These are phyloP conservation scores for Diaporthe ilicicola DNA, from an alignment of 2,329 filamentous ascomycete species.

Conservation along the genomic window DNA sequence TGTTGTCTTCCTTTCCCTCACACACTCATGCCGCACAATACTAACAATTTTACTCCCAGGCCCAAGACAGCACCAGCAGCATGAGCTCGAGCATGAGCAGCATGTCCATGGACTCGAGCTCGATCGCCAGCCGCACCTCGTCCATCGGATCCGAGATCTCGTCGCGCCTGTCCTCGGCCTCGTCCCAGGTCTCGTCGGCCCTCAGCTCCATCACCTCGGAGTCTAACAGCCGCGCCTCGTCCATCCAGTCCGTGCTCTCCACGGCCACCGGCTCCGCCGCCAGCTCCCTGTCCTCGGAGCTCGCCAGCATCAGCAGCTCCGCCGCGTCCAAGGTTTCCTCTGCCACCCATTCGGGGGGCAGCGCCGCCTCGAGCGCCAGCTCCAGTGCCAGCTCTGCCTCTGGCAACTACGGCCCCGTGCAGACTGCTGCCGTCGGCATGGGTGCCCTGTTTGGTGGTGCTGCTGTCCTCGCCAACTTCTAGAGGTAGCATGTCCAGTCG, in stretches of 20 bases:
- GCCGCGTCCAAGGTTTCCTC: conserved; percentile 30
- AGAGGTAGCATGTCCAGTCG: conserved; percentile 35
- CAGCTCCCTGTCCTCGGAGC: conserved; percentile 26
- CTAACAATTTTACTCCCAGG: neutral
- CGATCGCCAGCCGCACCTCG: conserved; percentile 22
- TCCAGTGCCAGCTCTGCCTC: conserved; percentile 25
- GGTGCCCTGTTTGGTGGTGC: conserved; percentile 58
- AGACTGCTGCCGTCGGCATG: conserved; percentile 53
- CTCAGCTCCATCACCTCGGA: conserved; percentile 38
- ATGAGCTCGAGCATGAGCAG: conserved; percentile 6
- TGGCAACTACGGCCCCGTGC: conserved; percentile 42
- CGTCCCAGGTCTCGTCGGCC: conserved; percentile 28
- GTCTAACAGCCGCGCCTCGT: conserved; percentile 31
- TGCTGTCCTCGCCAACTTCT: conserved; percentile 55
- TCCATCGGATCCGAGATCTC: conserved; percentile 38
- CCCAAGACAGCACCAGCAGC: neutral
- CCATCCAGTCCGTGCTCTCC: conserved; percentile 40
- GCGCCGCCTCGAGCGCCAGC: conserved; percentile 32
- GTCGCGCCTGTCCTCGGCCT: conserved; percentile 27
- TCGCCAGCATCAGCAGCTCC: conserved; percentile 28
- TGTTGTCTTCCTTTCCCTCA: neutral
- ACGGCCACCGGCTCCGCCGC: conserved; percentile 39
- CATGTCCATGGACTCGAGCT: conserved; percentile 4
- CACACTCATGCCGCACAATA: neutral
- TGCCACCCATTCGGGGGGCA: conserved; percentile 30